phyloP scores from a whole-genome alignment of 179 eudicot genomes.

The Dionaea muscipula region DNA sequence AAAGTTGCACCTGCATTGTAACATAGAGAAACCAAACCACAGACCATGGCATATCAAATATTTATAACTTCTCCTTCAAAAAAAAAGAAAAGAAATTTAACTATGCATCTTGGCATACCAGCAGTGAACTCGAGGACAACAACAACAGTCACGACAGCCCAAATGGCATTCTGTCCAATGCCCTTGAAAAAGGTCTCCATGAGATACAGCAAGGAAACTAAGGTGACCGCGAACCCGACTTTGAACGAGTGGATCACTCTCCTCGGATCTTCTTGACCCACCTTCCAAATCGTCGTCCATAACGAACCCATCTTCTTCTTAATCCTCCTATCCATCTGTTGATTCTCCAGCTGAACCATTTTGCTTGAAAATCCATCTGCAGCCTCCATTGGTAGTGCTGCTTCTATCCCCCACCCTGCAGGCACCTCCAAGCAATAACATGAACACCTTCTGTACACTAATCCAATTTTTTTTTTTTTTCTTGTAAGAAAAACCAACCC shows the following conservation, averaged over 20 bases:
- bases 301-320: conserved; percentile 17
- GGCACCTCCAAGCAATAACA: background rate
- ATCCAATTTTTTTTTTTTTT: too few species aligned
- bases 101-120: conserved; percentile 21
- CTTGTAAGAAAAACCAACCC: too few species aligned
- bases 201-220: conserved; percentile 67
- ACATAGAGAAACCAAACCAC: background rate
- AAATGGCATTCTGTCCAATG: conserved; percentile 62
- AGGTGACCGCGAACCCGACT: conserved; percentile 62
- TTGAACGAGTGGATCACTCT: conserved; percentile 62
- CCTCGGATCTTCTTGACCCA: conserved; percentile 69
- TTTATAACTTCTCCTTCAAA: background rate
- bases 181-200: conserved; percentile 58
- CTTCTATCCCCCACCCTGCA: conserved; percentile 2
- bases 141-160: conserved; percentile 98
- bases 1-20: conserved; percentile 77
- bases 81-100: background rate
- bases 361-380: conserved; percentile 2
- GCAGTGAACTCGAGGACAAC: conserved; percentile 93
- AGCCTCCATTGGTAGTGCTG: conserved; percentile 17
- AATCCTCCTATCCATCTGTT: conserved; percentile 9
- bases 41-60: background rate
- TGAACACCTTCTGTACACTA: too few species aligned
- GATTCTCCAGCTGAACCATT: conserved; percentile 14
- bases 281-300: conserved; percentile 29